Percentiles rank a stretch among this genome's conserved stretches.
Conservation (phyloP, 2,329 filamentous ascomycete species). For the Hortaea sp. region DNA sequence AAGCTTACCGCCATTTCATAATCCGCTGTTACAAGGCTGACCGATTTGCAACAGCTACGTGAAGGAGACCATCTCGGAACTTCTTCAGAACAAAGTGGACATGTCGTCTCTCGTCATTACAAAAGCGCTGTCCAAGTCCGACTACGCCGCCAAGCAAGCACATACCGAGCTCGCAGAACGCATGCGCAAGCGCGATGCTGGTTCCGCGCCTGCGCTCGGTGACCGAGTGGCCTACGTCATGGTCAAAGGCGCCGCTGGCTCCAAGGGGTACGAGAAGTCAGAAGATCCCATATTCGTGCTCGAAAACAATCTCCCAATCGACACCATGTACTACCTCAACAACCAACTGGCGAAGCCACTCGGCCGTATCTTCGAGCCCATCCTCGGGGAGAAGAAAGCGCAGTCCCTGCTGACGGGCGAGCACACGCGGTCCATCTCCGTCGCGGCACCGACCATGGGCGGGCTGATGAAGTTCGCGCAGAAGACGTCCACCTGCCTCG, state of each 20-base stretch:
- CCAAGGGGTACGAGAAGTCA: conserved; percentile 93
- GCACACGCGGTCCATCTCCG: conserved; percentile 88
- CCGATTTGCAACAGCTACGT: conserved; percentile 61
- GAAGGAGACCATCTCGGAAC: conserved; percentile 87
- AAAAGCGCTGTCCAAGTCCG: conserved; percentile 83
- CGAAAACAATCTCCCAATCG: conserved; percentile 94
- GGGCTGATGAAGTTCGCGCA: conserved; percentile 98
- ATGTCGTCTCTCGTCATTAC: conserved; percentile 99
- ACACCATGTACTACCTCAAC: conserved; percentile 96
- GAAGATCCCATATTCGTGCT: conserved; percentile 96
- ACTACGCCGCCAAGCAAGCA: conserved; percentile 86
- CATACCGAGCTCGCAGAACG: conserved; percentile 91
- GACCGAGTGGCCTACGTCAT: conserved; percentile 98
- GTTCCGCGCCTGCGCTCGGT: conserved; percentile 82
- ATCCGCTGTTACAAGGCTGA: conserved; percentile 16
- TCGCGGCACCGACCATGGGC: conserved; percentile 81
- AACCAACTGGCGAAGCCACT: conserved; percentile 96
- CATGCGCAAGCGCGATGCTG: conserved; percentile 94
- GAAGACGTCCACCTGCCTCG: conserved; percentile 97
- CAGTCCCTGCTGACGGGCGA: conserved; percentile 78
- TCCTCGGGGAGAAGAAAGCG: conserved; percentile 86
- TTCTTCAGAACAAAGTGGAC: conserved; percentile 94
- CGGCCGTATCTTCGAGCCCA: conserved; percentile 92
- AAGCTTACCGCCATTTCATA: conserved; percentile 38
- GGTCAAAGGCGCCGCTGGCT: conserved; percentile 76